Evolutionary conservation across 257 asterid genomes (phyloP).

Genomic region (Oldenlandia corymbosa): DNA sequence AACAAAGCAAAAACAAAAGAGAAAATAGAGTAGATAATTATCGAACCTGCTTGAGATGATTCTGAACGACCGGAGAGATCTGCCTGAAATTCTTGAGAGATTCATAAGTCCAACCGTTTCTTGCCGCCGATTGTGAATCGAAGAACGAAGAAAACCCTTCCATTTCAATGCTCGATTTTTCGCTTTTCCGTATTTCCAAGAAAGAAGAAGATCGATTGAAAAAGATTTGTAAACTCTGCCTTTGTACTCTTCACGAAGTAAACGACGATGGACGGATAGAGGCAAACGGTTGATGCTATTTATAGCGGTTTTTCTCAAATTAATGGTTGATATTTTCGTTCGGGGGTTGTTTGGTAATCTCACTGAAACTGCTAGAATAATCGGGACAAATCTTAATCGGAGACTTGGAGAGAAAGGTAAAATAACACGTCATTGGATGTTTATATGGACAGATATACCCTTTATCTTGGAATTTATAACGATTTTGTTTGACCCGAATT

Average conservation of each 20-base stretch:
- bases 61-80: slow-evolving; percentile 83
- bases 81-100: slow-evolving; percentile 85
- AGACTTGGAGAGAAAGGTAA: neutral
- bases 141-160: slow-evolving; percentile 70
- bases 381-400: neutral
- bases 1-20: neutral
- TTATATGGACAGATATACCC: slow-evolving; percentile 12
- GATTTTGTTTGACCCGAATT: too few species aligned
- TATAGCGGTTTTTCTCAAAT: neutral
- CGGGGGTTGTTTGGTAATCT: slow-evolving; percentile 4
- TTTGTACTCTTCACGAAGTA: neutral
- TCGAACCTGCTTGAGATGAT: slow-evolving; percentile 78
- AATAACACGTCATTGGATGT: slow-evolving; percentile 4
- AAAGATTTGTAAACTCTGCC: neutral
- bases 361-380: slow-evolving; percentile 4
- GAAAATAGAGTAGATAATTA: neutral
- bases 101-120: slow-evolving; percentile 69
- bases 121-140: slow-evolving; percentile 44
- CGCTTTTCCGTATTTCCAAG: neutral
- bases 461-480: neutral
- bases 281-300: neutral
- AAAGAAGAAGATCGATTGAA: too few species aligned
- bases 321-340: neutral
- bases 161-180: slow-evolving; percentile 25
- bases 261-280: neutral